Evolutionary conservation across 257 asterid genomes (phyloP), one percentile per base, ranked within the genome.

Genomic region (Solanum raphanifolium): DNA sequence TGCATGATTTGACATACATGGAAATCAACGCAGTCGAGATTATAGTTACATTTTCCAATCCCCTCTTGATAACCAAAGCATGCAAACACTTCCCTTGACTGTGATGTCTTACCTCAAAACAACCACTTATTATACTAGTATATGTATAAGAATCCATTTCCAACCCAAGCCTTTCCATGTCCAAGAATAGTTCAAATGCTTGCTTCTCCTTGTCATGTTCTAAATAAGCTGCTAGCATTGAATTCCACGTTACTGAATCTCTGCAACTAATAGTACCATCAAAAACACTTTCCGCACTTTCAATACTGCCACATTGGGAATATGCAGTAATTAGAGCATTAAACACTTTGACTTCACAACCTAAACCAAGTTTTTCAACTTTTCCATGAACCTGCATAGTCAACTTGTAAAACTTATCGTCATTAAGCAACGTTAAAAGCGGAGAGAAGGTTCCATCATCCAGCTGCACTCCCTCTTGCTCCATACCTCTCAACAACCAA

Each of bases 401-500:
- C 86, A 91, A 88, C 85, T 38, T 86, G 90, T 87, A 94, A 8
- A 88, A 86, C 38, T 89, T 90, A 29, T 76, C 83, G 78, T 90
- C 94, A 81, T 88, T 89, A 69, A 95, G 95, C 96, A 93, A 87
- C 3, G 98, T 89, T 86, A 96, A 87, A 87, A 96, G 86, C 5
- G 98, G 99, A 6, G 95, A 94, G 83, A 96, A 94, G 4, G 99
- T 94, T 62, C 95, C 99, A 92, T 94, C 99, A 88, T 94, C 94
- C 62, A 92, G 90, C 46, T 90, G 31, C 86, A 92, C 85, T n/a
- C 92, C 90, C 68, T 92, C 98, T 39, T 86, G 72, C 86, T 91
- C 98, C 99, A 96, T 96, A 85, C 83, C 41, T 86, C 88, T 86
- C 76, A 94, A 89, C 87, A 94, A 88, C 82, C 88, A 89, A 84